These are phyloP conservation scores for Phialophora macrospora DNA, from an alignment of 2,329 filamentous ascomycete species.

Conservation along the genomic window DNA sequence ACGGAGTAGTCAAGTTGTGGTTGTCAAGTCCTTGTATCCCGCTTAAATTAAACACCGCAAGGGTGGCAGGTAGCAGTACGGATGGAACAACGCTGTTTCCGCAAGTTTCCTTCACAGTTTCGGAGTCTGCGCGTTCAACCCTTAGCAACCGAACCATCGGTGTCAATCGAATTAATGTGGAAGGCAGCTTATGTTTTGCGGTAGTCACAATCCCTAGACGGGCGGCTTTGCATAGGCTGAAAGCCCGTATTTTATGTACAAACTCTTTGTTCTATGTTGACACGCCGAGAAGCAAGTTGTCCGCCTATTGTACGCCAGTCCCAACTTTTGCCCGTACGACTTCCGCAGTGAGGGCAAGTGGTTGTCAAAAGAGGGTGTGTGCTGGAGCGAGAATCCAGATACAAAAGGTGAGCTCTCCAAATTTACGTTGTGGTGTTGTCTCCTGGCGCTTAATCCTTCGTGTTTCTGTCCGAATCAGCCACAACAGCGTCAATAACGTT, in stretches of 20 bases:
- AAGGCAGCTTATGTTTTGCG: not conserved
- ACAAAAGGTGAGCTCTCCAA: not conserved
- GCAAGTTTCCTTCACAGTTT: not conserved
- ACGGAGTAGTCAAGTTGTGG: too few species aligned
- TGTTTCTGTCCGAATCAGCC: slow-evolving; percentile 27
- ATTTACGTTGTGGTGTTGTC: not conserved
- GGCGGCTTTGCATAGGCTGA: not conserved
- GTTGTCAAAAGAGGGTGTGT: slow-evolving; percentile 5
- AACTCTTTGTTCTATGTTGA: not conserved
- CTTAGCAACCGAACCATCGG: not conserved
- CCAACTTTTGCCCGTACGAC: slow-evolving; percentile 1
- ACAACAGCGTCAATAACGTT: slow-evolving; percentile 31
- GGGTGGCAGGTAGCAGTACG: not conserved
- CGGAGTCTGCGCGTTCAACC: not conserved
- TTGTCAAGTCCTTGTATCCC: not conserved
- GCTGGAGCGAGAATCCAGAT: not conserved
- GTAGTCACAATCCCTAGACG: not conserved
- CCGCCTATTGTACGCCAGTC: not conserved
- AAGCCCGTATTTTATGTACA: slow-evolving; percentile 5
- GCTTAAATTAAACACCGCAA: not conserved
- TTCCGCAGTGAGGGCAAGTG: not conserved
- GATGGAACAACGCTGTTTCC: not conserved
- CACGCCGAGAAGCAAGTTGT: slow-evolving; percentile 2
- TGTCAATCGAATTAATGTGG: not conserved
- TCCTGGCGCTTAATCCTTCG: slow-evolving; percentile 26